phyloP scores from a whole-genome alignment of 1,284 basidiomycete genomes.

The Heterobasidion occidentale region DNA sequence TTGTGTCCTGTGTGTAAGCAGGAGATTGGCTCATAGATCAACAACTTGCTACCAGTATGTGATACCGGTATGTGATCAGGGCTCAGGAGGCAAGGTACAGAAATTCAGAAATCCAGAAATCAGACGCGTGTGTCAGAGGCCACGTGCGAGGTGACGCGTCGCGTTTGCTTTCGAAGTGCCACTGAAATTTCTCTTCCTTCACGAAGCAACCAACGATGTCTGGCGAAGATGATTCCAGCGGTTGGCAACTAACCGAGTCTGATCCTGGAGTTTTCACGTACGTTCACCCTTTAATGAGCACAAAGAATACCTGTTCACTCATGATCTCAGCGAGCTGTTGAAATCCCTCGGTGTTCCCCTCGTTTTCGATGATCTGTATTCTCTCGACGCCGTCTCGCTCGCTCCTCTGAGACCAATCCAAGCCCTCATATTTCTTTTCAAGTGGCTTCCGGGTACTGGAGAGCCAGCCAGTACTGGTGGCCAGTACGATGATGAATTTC shows the following conservation, averaged over 20 bases:
- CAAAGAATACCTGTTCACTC: not conserved
- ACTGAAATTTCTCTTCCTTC: not conserved
- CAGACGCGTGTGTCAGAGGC: no score
- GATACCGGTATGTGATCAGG: no score
- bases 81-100: no score
- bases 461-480: conserved; percentile 42
- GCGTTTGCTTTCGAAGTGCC: not conserved
- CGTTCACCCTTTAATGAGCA: conserved; percentile 16
- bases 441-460: conserved; percentile 62
- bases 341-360: conserved; percentile 67
- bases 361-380: conserved; percentile 84
- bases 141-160: not conserved
- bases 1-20: conserved; percentile 34
- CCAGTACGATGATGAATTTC: conserved; percentile 63
- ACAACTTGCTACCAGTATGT: not conserved
- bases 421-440: conserved; percentile 90
- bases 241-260: conserved; percentile 80
- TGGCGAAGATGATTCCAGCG: conserved; percentile 57
- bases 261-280: conserved; percentile 81
- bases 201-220: conserved; percentile 18
- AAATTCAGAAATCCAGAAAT: no score
- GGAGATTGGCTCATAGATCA: not conserved
- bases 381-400: conserved; percentile 70
- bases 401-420: conserved; percentile 72
- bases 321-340: conserved; percentile 50